Conservation (phyloP, 1,139 yeast species). For the Taphrina wiesneri region DNA sequence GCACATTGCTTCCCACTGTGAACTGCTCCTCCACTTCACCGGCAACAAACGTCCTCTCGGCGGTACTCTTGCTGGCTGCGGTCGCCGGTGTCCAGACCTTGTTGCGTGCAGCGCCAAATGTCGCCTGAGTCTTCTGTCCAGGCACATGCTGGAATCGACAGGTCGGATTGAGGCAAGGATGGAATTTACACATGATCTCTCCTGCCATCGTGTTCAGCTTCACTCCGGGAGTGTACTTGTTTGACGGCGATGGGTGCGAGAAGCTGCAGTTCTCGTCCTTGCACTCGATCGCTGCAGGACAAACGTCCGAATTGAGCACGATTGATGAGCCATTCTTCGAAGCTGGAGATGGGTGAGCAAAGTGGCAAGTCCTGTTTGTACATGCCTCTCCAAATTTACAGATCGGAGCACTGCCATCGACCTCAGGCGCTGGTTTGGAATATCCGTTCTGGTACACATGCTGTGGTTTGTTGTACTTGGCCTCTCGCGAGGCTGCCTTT, state of each 20-base stretch:
- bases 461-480: neutral
- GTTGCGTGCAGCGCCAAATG: conserved; percentile 24
- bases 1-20: conserved; percentile 6
- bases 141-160: conserved; percentile 30
- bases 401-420: conserved; percentile 19
- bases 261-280: conserved; percentile 21
- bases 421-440: neutral
- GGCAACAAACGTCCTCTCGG: conserved; percentile 26
- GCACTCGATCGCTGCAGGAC: conserved; percentile 21
- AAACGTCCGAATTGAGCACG: conserved; percentile 22
- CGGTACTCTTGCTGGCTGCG: conserved; percentile 2
- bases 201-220: conserved; percentile 12
- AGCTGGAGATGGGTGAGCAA: conserved; percentile 29
- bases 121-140: conserved; percentile 8
- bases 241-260: conserved; percentile 29
- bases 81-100: conserved; percentile 28
- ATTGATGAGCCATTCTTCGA: conserved; percentile 30
- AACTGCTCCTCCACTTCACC: conserved; percentile 25
- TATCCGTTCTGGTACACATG: neutral
- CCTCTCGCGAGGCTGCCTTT: neutral
- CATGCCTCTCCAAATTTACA: conserved; percentile 28
- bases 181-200: conserved; percentile 13
- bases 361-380: conserved; percentile 27
- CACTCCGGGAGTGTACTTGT: conserved; percentile 23
- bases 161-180: conserved; percentile 25